Base-by-base conservation (phyloP, 345 rosid species). In the Citrus glauca region DNA sequence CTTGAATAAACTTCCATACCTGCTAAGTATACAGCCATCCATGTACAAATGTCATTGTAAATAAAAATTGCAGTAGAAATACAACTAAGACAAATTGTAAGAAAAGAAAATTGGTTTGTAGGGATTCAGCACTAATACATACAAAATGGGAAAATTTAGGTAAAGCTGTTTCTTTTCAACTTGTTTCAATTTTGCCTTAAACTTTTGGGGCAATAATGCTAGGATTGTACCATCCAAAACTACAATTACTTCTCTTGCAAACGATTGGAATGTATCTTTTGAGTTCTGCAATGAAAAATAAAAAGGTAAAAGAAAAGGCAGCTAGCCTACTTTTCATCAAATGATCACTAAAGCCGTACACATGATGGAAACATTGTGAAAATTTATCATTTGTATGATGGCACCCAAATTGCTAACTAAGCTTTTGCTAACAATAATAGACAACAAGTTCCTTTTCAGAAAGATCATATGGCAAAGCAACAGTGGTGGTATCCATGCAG, bases 1-100 rank as follows among this genome's bases (percentile, higher is more conserved):
- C 80, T 90, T 95, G 88, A 91, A 91, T 37, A 91, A 75, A 81
- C 84, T 89, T 55, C 98, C 98, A 74, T 88, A 88, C 84, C 98
- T 92, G 86, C 63, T 20, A 28, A 57, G 48, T 64, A 67, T 56
- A 5, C 35, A 3, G 7, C 38, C 38, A 24, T 56, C 32, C 14
- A 7, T 65, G 3, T 11, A 64, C 50, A 30, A 73, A 64, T 20
- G 32, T 48, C 2, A 48, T 6, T 19, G 13, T 61, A 9, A 74
- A 60, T 11, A 25, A 74, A 38, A 62, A 17, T 9, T 61, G 19
- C n/a, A 35, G 5, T 66, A 9, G 37, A 4, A 66, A 37, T 35
- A 20, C 4, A 17, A 33, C 28, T 20, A 66, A 66, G 35, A 17
- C 24, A 7, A 65, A 32, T 17, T 33, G 9, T 65, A 7, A 33